Evolutionary conservation across 495 filamentous ascomycete genomes (phyloP).

Genomic region (Penicillium cosmopolitanum): DNA sequence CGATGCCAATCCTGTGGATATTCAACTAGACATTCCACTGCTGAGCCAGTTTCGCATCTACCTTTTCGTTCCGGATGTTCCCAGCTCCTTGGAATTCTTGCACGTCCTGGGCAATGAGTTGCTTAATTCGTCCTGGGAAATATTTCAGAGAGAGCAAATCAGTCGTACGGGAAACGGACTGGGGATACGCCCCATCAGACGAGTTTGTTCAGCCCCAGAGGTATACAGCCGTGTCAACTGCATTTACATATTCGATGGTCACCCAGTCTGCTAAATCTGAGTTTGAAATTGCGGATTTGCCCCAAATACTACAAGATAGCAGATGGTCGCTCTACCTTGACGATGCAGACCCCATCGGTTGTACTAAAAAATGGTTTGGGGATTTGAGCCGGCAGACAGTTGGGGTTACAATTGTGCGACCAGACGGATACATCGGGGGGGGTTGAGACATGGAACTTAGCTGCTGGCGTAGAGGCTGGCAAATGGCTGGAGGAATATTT

Average conservation of each 20-base stretch:
- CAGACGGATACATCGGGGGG: conserved; percentile 74
- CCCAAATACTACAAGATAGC: conserved; percentile 56
- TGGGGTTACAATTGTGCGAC: conserved; percentile 63
- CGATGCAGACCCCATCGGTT: conserved; percentile 54
- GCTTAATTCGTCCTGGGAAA: conserved; percentile 43
- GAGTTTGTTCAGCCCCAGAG: conserved; percentile 61
- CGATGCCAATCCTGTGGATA: conserved; percentile 71
- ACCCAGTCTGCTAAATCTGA: conserved; percentile 58
- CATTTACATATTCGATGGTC: conserved; percentile 62
- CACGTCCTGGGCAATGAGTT: conserved; percentile 52
- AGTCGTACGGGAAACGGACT: conserved; percentile 58
- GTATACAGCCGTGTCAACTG: conserved; percentile 61
- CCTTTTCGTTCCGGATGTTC: conserved; percentile 61
- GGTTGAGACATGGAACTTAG: conserved; percentile 55
- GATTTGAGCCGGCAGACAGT: conserved; percentile 52
- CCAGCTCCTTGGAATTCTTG: conserved; percentile 55
- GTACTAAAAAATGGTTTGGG: conserved; percentile 67
- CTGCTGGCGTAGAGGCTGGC: conserved; percentile 47
- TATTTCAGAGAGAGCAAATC: conserved; percentile 47
- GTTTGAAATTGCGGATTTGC: conserved; percentile 65
- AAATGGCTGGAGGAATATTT: conserved; percentile 66
- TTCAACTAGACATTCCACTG: conserved; percentile 73
- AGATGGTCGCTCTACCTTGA: conserved; percentile 74
- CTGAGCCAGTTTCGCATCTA: conserved; percentile 71
- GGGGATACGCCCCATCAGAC: conserved; percentile 53